A percentile compares a stretch with the other conserved stretches of the same genome.
Evolutionary conservation across 2,329 filamentous ascomycete species (phyloP).

Genomic region (Nemania bipapillata): DNA sequence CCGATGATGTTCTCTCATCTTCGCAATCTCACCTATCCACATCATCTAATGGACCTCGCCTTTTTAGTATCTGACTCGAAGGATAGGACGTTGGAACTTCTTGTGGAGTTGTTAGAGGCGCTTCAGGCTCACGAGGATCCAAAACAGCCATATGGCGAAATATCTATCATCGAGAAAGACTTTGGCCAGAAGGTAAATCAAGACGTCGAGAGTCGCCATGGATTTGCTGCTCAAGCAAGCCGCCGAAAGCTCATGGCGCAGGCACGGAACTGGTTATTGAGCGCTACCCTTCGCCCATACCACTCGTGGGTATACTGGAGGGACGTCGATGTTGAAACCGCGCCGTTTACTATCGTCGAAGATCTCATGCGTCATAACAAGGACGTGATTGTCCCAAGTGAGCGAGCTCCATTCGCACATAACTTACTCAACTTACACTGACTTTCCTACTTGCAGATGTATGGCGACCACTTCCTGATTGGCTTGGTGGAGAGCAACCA

Average conservation of each 20-base stretch:
- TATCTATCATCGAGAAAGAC: conserved; percentile 98
- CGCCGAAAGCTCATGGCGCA: conserved; percentile 97
- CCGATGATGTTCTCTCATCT: conserved; percentile 99
- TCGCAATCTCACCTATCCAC: conserved; percentile 95
- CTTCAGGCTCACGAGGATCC: conserved; percentile 84
- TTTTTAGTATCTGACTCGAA: conserved; percentile 98
- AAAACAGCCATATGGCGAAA: conserved; percentile 88
- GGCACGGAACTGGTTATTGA: conserved; percentile 95
- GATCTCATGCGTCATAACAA: conserved; percentile 99
- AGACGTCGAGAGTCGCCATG: conserved; percentile 96
- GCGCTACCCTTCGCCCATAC: conserved; percentile 89
- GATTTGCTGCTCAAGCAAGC: conserved; percentile 93
- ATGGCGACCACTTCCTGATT: conserved; percentile 97
- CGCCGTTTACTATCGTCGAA: conserved; percentile 94
- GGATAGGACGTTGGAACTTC: conserved; percentile 82
- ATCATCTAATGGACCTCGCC: conserved; percentile 93
- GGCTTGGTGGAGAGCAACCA: conserved; percentile 97
- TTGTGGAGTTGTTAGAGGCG: conserved; percentile 78
- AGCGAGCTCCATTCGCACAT: conserved; percentile 56
- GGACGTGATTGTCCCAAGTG: conserved; percentile 97
- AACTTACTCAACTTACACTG: conserved; percentile 1
- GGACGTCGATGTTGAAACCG: conserved; percentile 97
- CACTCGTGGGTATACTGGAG: conserved; percentile 99
- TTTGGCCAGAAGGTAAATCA: conserved; percentile 98
- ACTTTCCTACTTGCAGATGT: conserved; percentile 73